These are phyloP conservation scores for Cocos nucifera DNA, from an alignment of 176 grass and related monocot genomes.

Conservation along the genomic window DNA sequence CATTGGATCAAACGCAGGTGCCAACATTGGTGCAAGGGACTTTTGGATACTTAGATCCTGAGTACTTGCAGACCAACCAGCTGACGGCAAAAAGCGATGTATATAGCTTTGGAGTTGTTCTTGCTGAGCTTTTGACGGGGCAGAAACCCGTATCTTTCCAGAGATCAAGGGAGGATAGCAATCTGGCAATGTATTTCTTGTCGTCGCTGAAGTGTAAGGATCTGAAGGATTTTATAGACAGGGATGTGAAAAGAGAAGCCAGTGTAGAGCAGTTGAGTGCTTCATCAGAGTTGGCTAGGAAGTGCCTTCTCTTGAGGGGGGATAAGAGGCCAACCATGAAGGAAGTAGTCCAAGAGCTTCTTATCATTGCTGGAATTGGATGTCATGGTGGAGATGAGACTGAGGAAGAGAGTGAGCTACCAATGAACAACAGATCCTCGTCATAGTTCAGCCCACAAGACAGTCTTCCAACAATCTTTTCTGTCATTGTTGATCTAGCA, in stretches of 20 bases:
- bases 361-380: too few relatives aligned
- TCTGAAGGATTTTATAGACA: neutral
- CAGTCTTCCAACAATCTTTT: too few relatives aligned
- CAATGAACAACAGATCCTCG: too few relatives aligned
- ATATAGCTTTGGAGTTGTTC: constrained; percentile 7
- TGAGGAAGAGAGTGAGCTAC: too few relatives aligned
- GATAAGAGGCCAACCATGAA: neutral
- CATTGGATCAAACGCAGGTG: constrained; percentile 1
- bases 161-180: neutral
- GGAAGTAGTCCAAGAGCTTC: neutral
- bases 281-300: neutral
- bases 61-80: neutral
- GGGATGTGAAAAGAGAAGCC: too few relatives aligned
- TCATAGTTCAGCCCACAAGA: too few relatives aligned
- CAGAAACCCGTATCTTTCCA: neutral
- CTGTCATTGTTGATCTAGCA: too few relatives aligned
- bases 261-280: neutral
- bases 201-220: neutral
- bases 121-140: neutral
- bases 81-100: neutral
- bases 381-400: too few relatives aligned
- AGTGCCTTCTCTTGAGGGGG: neutral
- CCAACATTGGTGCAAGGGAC: neutral
- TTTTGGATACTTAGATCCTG: constrained; percentile 2
- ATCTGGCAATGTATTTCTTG: neutral